These are phyloP conservation scores for Paecilomyces variotii DNA, from an alignment of 2,329 filamentous ascomycete species.

Conservation along the genomic window DNA sequence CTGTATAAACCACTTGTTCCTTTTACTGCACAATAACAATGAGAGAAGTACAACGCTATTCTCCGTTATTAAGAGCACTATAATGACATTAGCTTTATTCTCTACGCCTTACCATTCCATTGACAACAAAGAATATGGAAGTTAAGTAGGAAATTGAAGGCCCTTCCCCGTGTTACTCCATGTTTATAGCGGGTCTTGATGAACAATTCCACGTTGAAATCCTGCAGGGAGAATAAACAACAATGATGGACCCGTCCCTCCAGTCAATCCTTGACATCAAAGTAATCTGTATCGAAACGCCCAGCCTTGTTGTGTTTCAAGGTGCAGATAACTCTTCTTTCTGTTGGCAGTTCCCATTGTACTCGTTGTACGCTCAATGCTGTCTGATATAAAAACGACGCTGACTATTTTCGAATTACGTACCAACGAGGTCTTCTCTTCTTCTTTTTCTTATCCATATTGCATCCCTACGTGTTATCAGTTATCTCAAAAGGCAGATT, in stretches of 20 bases:
- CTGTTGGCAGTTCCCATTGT: too few species aligned
- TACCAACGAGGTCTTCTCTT: too few species aligned
- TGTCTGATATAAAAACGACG: too few species aligned
- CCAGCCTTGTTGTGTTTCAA: neutral
- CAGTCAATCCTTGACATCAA: neutral
- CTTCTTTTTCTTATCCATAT: too few species aligned
- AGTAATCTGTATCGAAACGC: neutral
- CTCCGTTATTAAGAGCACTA: neutral
- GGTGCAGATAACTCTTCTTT: neutral
- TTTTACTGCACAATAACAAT: neutral
- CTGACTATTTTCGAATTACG: too few species aligned
- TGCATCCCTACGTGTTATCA: neutral
- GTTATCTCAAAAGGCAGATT: neutral
- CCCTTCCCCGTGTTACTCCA: neutral
- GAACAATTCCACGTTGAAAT: neutral
- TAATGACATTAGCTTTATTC: neutral
- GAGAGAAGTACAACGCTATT: neutral
- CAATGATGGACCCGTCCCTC: neutral
- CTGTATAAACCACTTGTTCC: neutral
- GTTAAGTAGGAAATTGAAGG: neutral
- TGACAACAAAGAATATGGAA: neutral
- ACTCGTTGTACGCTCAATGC: too few species aligned
- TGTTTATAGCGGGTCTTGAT: neutral
- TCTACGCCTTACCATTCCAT: neutral
- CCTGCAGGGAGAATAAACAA: neutral